These are phyloP conservation scores for Rubroshorea leprosula DNA, from an alignment of 345 rosid genomes.

Conservation along the genomic window DNA sequence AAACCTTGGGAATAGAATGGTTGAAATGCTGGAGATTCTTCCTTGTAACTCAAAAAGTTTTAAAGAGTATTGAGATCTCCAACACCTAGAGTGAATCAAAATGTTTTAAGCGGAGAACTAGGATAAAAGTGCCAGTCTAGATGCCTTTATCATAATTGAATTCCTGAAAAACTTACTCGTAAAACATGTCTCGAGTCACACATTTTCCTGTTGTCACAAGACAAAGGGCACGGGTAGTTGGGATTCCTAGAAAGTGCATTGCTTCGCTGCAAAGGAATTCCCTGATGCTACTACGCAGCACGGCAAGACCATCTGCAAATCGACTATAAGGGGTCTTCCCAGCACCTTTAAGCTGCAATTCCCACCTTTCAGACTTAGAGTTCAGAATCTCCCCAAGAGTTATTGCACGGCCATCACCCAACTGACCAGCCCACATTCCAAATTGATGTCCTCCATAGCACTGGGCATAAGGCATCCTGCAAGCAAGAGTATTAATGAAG, in stretches of 20 bases:
- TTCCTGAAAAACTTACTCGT: constrained; percentile 60
- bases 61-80: too few relatives aligned
- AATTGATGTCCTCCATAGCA: constrained; percentile 98
- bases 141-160: constrained; percentile 3
- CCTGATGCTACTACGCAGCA: constrained; percentile 89
- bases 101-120: background rate
- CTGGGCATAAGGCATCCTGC: constrained; percentile 81
- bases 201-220: constrained; percentile 86
- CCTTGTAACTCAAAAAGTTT: background rate
- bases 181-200: constrained; percentile 96
- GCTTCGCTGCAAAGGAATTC: constrained; percentile 96
- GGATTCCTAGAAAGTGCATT: constrained; percentile 86
- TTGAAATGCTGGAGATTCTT: background rate
- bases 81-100: too few relatives aligned
- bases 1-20: background rate
- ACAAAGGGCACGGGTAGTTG: constrained; percentile 93
- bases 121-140: constrained; percentile 3
- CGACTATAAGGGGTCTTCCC: constrained; percentile 97
- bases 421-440: constrained; percentile 98
- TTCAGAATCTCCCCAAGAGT: constrained; percentile 82
- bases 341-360: constrained; percentile 94
- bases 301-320: constrained; percentile 98
- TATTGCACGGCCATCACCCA: constrained; percentile 98
- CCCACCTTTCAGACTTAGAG: constrained; percentile 86
- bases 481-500: constrained; percentile 10